A percentile compares a stretch with the other conserved stretches of the same genome.
Conservation (phyloP, 192 early-diverging fungal genomes). For the Coemansia brasiliensis region DNA sequence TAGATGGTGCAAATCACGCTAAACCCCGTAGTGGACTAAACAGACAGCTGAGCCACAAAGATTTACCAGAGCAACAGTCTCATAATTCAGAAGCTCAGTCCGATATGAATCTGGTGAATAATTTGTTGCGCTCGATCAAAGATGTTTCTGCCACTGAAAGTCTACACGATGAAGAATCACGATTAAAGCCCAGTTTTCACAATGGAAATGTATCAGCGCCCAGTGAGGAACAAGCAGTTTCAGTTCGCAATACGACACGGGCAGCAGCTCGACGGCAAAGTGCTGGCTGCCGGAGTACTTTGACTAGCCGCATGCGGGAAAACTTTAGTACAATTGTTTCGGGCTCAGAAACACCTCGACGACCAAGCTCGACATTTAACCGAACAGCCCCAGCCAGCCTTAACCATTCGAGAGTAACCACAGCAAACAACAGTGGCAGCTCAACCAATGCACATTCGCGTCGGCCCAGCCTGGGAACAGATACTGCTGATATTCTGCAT, state of each 20-base stretch:
- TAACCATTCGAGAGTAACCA: slow-evolving; percentile 32
- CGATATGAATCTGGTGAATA: slow-evolving; percentile 27
- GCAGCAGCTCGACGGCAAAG: slow-evolving; percentile 10
- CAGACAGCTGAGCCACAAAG: background rate
- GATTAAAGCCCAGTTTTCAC: no score
- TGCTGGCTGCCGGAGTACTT: slow-evolving; percentile 20
- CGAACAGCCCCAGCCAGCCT: slow-evolving; percentile 45
- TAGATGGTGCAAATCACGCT: slow-evolving; percentile 1
- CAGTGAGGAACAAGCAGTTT: background rate
- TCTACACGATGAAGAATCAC: no score
- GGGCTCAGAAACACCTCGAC: slow-evolving; percentile 31
- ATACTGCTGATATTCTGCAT: background rate
- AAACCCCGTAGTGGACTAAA: background rate
- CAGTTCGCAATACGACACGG: background rate
- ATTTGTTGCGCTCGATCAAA: slow-evolving; percentile 43
- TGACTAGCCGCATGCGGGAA: slow-evolving; percentile 54
- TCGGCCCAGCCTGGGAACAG: slow-evolving; percentile 26
- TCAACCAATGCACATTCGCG: slow-evolving; percentile 52
- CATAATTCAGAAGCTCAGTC: slow-evolving; percentile 8
- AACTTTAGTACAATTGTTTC: slow-evolving; percentile 42
- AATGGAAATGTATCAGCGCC: background rate
- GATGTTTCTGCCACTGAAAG: slow-evolving; percentile 17
- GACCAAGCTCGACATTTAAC: slow-evolving; percentile 17
- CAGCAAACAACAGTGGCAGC: slow-evolving; percentile 42
- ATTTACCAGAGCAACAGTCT: background rate